Evolutionary conservation across 2,329 filamentous ascomycete species (phyloP), one percentile per base, ranked within the genome.

Genomic region (Diaporthe sp.): DNA sequence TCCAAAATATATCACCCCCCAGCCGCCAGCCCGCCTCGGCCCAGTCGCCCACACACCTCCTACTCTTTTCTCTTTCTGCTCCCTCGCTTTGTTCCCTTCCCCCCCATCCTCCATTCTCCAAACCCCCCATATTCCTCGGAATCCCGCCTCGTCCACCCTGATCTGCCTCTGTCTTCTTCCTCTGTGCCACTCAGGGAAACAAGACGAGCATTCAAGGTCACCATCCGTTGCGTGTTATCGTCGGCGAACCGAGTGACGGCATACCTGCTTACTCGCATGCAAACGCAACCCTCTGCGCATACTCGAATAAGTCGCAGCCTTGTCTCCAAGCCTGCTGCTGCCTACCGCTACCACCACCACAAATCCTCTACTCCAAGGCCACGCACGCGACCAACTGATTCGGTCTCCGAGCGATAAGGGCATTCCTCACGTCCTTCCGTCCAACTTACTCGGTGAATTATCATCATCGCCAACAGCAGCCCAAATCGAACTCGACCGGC

Each of bases 31-130:
- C 61, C 61, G 61, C 61, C 61, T 52, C 61, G 61, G 61, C 61
- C 30, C 28, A 50, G 25, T 67, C 61, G 61, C 52, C 61, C 61
- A 67, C 61, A 67, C 42, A 64, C 57, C 57, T 42, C 4, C 33
- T 60, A 28, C 19, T 60, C 30, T 50, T 19, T 38, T 13, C 61
- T 67, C 61, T 67, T 67, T 12, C 47, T 38, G 45, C 61, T 50
- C 61, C 61, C 61, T 67, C 61, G 61, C 61, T 67, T 67, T 67
- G 61, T 67, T 67, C 61, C 61, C 61, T 50, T 33, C 42, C 61
- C 60, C 60, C 61, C 35, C 58, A 64, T 64, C 40, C n/a, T 38
- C 61, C 45, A 50, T 50, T 67, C 61, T 67, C 61, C 61, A 67
- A 67, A 67, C 25, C 42, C 30, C 60, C 28, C 35, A 67, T 67